Evolutionary conservation across 2,329 filamentous ascomycete genomes (phyloP), one percentile per base, ranked within the genome.

Genomic region (Calycina herbarum): DNA sequence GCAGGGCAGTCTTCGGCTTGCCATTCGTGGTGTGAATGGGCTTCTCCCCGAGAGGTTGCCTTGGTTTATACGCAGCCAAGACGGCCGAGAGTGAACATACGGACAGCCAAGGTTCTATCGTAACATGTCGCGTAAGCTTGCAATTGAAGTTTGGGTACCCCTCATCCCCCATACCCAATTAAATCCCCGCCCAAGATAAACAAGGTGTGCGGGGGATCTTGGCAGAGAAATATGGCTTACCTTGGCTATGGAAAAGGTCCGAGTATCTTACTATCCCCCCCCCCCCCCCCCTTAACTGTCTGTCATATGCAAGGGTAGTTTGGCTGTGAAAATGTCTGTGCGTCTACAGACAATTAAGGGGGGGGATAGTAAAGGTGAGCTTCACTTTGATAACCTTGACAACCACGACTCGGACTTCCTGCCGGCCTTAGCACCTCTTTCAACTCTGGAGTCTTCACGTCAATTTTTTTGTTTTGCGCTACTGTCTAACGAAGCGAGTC

Each of bases 51-150:
- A 54, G 20, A 54, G 48, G 20, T 27, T 27, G 20, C 48, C 24
- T 24, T 27, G 48, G 48, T 27, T 54, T 27, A 20, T 13, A 54
- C 48, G 48, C 48, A 54, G 48, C 48, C 48, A 54, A 54, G 48
- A 24, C 48, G 48, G 48, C 48, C 48, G 27, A 54, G 20, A 11
- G 11, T 24, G 48, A 24, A 13, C 7, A 54, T 54, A 13, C 10
- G 48, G 48, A 54, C 20, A 54, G 48, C 48, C 48, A 54, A 27
- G 48, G 20, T 24, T 13, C 20, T 24, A 54, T 54, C 20, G 48
- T 54, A 54, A 54, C 20, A 54, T 54, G 48, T 54, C 48, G 20
- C 48, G 48, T 54, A 54, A 54, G 48, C 48, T 54, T 54, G 48
- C 48, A 54, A 20, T 54, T 20, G 20, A 11, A 4, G 5, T 54